A percentile compares a stretch with the other conserved stretches of the same genome.
Evolutionary conservation across 768 basidiomycete genomes (phyloP).

Genomic region (Boletus subparvulus): DNA sequence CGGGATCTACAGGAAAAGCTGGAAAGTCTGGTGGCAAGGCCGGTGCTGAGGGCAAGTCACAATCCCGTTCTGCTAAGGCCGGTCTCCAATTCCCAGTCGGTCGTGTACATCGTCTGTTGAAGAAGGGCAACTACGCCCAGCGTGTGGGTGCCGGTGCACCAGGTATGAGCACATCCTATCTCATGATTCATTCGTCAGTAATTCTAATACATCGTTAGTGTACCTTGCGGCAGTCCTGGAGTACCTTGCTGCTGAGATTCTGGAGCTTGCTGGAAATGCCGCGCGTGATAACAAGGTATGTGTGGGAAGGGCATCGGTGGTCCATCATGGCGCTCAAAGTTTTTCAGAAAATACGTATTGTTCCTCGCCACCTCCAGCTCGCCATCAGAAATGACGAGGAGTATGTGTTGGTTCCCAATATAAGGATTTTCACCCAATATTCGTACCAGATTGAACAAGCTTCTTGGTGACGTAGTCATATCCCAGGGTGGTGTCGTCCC

Average conservation of each 20-base stretch:
- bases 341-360: conserved; percentile 82
- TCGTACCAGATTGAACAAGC: conserved; percentile 60
- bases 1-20: conserved; percentile 41
- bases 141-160: conserved; percentile 90
- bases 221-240: conserved; percentile 91
- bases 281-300: conserved; percentile 40
- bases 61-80: conserved; percentile 72
- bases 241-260: conserved; percentile 91
- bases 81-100: conserved; percentile 87
- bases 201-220: conserved; percentile 41
- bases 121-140: conserved; percentile 85
- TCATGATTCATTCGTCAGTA: background rate
- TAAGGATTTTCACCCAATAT: background rate
- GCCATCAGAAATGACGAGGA: conserved; percentile 92
- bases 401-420: conserved; percentile 35
- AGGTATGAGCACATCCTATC: conserved; percentile 39
- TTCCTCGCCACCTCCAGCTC: conserved; percentile 88
- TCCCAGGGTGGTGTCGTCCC: conserved; percentile 89
- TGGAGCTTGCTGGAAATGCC: conserved; percentile 88
- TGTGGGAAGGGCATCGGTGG: background rate
- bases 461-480: conserved; percentile 84
- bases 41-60: conserved; percentile 49
- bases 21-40: conserved; percentile 55
- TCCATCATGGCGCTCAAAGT: background rate
- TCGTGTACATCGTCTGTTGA: conserved; percentile 88